These are phyloP conservation scores for Arthromyces matolae DNA, from an alignment of 768 basidiomycete species.

Conservation along the genomic window DNA sequence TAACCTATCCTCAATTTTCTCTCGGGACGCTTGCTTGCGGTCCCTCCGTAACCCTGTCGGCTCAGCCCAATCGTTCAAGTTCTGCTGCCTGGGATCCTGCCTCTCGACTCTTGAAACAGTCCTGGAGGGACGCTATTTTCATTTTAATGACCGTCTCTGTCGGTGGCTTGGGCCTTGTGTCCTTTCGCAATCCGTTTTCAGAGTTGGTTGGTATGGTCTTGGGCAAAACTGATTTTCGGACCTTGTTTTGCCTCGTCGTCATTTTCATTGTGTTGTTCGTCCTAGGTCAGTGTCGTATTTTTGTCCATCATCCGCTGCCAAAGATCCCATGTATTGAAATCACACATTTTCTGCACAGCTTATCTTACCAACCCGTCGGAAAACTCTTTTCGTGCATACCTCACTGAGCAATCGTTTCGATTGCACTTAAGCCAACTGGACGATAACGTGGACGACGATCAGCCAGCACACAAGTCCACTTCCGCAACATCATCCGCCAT, in stretches of 20 bases:
- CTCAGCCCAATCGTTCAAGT: constrained; percentile 24
- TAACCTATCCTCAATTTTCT: constrained; percentile 1
- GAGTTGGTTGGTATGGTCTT: constrained; percentile 48
- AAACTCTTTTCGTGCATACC: constrained; percentile 87
- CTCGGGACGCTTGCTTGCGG: constrained; percentile 21
- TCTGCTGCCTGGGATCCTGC: constrained; percentile 35
- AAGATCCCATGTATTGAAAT: constrained; percentile 10
- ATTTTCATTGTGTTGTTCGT: constrained; percentile 66
- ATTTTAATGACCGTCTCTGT: constrained; percentile 66
- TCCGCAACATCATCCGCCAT: constrained; percentile 25
- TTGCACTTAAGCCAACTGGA: constrained; percentile 88
- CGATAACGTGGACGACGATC: constrained; percentile 55
- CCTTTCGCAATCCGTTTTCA: constrained; percentile 51
- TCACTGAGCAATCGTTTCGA: constrained; percentile 97
- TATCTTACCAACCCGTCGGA: constrained; percentile 95
- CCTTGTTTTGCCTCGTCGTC: constrained; percentile 66
- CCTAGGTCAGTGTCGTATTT: constrained; percentile 50
- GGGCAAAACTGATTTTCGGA: constrained; percentile 62
- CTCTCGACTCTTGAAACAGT: constrained; percentile 28
- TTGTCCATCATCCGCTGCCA: not conserved
- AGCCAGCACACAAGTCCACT: constrained; percentile 26
- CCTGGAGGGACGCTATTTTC: constrained; percentile 45
- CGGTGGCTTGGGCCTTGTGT: constrained; percentile 57
- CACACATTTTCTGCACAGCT: constrained; percentile 44
- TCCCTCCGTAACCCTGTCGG: constrained; percentile 42